Evolutionary conservation across 1,284 basidiomycete species (phyloP).

Genomic region (Tilletia walkeri): DNA sequence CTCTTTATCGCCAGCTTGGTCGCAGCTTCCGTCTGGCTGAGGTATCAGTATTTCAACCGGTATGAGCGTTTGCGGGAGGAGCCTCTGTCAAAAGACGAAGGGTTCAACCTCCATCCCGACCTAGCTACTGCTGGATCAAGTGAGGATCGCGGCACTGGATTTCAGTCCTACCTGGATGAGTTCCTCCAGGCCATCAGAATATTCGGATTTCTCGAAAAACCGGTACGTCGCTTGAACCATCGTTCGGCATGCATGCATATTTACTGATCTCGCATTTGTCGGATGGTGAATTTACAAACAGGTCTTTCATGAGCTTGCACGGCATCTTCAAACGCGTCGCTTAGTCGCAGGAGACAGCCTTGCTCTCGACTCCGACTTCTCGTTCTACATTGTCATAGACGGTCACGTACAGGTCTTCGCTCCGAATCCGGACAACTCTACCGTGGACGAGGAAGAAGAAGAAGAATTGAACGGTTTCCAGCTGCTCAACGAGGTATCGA

Average conservation of each 20-base stretch:
- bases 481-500: constrained; percentile 53
- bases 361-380: constrained; percentile 47
- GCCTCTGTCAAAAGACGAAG: constrained; percentile 50
- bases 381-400: constrained; percentile 55
- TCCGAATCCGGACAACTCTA: constrained; percentile 22
- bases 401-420: constrained; percentile 54
- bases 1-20: constrained; percentile 37
- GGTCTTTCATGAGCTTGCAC: constrained; percentile 54
- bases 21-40: constrained; percentile 57
- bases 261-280: not conserved
- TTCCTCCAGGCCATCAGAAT: constrained; percentile 55
- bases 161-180: constrained; percentile 55
- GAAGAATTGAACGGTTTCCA: constrained; percentile 50
- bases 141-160: constrained; percentile 30
- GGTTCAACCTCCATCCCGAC: constrained; percentile 47
- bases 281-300: not conserved
- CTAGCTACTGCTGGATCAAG: constrained; percentile 28
- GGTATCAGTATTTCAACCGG: constrained; percentile 50
- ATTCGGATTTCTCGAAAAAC: constrained; percentile 55
- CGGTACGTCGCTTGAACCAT: constrained; percentile 25
- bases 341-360: constrained; percentile 52
- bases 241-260: not conserved
- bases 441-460: constrained; percentile 31
- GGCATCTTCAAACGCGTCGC: constrained; percentile 52
- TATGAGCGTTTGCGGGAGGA: constrained; percentile 51